Evolutionary conservation across 345 rosid genomes (phyloP).

Genomic region (Sonneratia alba): DNA sequence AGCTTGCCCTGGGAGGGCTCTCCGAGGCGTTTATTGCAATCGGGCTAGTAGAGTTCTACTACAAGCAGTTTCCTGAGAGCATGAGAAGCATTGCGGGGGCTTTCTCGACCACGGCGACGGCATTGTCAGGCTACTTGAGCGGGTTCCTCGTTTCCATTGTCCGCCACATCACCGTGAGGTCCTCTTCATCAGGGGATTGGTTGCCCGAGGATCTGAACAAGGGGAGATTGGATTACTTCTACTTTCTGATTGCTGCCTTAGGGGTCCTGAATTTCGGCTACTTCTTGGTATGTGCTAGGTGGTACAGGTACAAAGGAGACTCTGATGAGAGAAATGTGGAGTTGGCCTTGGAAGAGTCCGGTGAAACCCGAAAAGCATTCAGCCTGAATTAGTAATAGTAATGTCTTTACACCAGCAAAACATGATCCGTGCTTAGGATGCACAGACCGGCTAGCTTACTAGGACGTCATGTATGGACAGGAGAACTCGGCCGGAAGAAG

Average conservation of each 20-base stretch:
- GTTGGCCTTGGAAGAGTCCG: not conserved
- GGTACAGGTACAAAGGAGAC: conserved; percentile 5
- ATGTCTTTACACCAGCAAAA: not conserved
- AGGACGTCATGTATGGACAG: too few relatives aligned
- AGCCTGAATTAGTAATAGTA: not conserved
- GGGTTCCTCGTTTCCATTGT: conserved; percentile 38
- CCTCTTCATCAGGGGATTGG: conserved; percentile 47
- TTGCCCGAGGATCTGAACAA: conserved; percentile 56
- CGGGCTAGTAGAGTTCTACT: conserved; percentile 70
- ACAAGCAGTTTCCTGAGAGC: conserved; percentile 65
- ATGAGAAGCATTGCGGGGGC: conserved; percentile 70
- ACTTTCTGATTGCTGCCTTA: conserved; percentile 54
- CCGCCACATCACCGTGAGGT: conserved; percentile 28
- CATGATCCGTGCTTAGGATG: not conserved
- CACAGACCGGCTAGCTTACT: too few relatives aligned
- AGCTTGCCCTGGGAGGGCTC: conserved; percentile 45
- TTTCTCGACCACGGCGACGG: conserved; percentile 53
- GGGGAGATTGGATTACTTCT: conserved; percentile 66
- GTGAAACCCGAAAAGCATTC: not conserved
- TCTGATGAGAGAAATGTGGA: not conserved
- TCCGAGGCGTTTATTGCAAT: conserved; percentile 67
- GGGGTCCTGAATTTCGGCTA: conserved; percentile 52
- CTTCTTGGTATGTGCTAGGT: conserved; percentile 33
- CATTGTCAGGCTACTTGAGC: conserved; percentile 52
- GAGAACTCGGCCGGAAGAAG: too few relatives aligned